Conservation (phyloP, 1,139 yeast species). For the Hansenula sp. region DNA sequence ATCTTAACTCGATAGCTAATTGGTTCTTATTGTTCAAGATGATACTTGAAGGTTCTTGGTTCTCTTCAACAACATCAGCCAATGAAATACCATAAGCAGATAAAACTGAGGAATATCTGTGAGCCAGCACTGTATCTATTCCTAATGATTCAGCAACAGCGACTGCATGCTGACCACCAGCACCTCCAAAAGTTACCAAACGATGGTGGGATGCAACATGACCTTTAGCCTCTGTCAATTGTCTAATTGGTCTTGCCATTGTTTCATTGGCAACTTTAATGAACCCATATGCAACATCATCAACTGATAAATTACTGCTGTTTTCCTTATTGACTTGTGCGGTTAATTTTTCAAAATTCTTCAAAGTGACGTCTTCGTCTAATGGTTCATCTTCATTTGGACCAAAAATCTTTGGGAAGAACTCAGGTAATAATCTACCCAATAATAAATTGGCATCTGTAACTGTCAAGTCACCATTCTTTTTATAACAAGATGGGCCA, state of each 20-base stretch:
- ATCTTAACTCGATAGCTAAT: conserved; percentile 25
- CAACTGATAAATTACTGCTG: conserved; percentile 30
- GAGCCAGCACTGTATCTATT: conserved; percentile 42
- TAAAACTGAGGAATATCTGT: conserved; percentile 49
- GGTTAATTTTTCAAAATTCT: conserved; percentile 39
- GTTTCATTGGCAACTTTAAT: conserved; percentile 50
- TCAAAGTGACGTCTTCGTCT: conserved; percentile 36
- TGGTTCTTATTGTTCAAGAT: conserved; percentile 30
- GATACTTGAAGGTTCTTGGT: conserved; percentile 53
- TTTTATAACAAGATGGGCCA: conserved; percentile 58
- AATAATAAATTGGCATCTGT: conserved; percentile 54
- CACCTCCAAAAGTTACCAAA: conserved; percentile 54
- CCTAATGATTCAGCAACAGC: conserved; percentile 48
- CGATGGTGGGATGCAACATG: conserved; percentile 41
- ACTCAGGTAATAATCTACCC: conserved; percentile 52
- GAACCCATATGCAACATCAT: conserved; percentile 52
- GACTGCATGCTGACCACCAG: conserved; percentile 56
- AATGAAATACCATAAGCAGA: conserved; percentile 56
- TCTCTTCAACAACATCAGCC: conserved; percentile 62
- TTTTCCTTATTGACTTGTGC: conserved; percentile 36
- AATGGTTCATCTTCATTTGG: conserved; percentile 50
- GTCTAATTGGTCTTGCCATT: conserved; percentile 55
- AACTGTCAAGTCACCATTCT: conserved; percentile 55
- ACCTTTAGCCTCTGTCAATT: conserved; percentile 53
- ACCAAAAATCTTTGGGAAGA: conserved; percentile 56